These are phyloP conservation scores for Neurospora sp. DNA, from an alignment of 2,329 filamentous ascomycete species.

Conservation along the genomic window DNA sequence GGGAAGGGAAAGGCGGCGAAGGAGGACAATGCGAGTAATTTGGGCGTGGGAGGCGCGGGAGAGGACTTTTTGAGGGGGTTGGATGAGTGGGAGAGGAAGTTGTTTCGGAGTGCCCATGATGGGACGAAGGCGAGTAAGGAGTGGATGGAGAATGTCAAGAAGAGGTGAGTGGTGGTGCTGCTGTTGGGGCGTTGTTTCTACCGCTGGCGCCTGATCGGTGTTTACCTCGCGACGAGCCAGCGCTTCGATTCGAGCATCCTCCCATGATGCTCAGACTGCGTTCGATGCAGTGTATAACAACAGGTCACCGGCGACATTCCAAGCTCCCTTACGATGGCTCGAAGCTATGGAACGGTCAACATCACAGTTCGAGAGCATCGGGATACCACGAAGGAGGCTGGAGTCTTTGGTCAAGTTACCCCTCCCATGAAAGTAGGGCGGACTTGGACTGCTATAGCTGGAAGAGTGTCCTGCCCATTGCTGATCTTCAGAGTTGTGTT, in stretches of 20 bases:
- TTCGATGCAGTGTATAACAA: background rate
- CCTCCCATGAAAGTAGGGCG: too few species aligned
- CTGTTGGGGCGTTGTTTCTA: background rate
- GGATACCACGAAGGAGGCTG: background rate
- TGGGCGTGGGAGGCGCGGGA: constrained; percentile 51
- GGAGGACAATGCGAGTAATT: constrained; percentile 42
- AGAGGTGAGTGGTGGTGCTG: constrained; percentile 7
- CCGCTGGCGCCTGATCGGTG: background rate
- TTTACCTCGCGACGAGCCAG: background rate
- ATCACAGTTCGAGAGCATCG: background rate
- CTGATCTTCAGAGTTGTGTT: too few species aligned
- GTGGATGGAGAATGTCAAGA: constrained; percentile 47
- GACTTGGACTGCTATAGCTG: too few species aligned
- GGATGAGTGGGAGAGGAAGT: constrained; percentile 76
- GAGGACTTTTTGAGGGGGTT: constrained; percentile 79
- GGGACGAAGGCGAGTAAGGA: constrained; percentile 58
- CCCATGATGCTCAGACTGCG: background rate
- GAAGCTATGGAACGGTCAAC: background rate
- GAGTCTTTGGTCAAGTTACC: too few species aligned
- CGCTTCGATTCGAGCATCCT: background rate
- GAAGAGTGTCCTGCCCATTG: too few species aligned
- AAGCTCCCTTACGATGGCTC: background rate
- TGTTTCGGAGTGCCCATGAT: constrained; percentile 68
- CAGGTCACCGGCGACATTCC: background rate
- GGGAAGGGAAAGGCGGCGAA: constrained; percentile 34